A percentile compares a stretch with the other conserved stretches of the same genome.
Evolutionary conservation across 2,329 filamentous ascomycete genomes (phyloP).

Genomic region (Xylariaceae sp.): DNA sequence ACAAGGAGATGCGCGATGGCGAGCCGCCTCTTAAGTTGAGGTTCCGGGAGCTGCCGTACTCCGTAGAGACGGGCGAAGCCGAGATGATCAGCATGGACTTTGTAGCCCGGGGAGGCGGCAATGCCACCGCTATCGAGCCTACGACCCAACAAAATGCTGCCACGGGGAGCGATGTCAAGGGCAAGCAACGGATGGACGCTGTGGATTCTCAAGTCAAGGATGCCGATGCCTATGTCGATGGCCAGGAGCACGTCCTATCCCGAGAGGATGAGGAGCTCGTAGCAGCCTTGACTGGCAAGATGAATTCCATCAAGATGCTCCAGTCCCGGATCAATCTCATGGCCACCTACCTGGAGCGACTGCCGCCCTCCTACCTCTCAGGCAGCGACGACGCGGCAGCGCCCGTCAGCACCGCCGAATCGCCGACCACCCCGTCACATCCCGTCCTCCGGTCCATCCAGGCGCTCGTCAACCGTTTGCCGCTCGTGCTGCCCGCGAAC

Average conservation of each 20-base stretch:
- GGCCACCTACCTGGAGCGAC: slow-evolving; percentile 65
- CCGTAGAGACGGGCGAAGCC: slow-evolving; percentile 86
- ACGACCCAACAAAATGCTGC: slow-evolving; percentile 33
- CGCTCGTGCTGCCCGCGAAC: slow-evolving; percentile 69
- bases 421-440: slow-evolving; percentile 52
- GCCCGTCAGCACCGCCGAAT: slow-evolving; percentile 25
- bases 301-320: slow-evolving; percentile 91
- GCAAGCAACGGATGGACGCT: slow-evolving; percentile 38
- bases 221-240: slow-evolving; percentile 17
- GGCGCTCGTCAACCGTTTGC: slow-evolving; percentile 74
- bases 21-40: slow-evolving; percentile 52
- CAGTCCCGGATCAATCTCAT: slow-evolving; percentile 68
- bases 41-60: slow-evolving; percentile 79
- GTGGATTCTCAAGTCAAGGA: slow-evolving; percentile 21
- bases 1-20: slow-evolving; percentile 66
- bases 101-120: slow-evolving; percentile 76
- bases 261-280: slow-evolving; percentile 55
- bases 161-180: slow-evolving; percentile 40
- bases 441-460: slow-evolving; percentile 81
- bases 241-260: slow-evolving; percentile 40
- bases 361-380: slow-evolving; percentile 59
- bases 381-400: slow-evolving; percentile 28
- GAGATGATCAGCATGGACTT: slow-evolving; percentile 98
- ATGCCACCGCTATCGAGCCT: slow-evolving; percentile 55
- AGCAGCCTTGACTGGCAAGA: slow-evolving; percentile 69